These are phyloP conservation scores for Teunomyces gatunensis DNA, from an alignment of 805 yeast genomes.

Conservation along the genomic window DNA sequence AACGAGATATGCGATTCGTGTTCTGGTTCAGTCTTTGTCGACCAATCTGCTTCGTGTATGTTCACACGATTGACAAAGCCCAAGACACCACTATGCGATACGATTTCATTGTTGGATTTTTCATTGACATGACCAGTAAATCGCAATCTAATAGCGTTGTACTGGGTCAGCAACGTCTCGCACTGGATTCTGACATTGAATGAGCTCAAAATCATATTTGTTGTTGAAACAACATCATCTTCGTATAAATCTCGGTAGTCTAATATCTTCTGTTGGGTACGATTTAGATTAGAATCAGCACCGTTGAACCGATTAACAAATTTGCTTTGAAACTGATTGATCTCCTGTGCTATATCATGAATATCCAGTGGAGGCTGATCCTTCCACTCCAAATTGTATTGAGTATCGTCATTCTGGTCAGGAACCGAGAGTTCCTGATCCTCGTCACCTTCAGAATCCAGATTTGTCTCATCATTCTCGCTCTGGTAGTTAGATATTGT, in stretches of 20 bases:
- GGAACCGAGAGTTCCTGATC: background rate
- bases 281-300: constrained; percentile 13
- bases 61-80: constrained; percentile 24
- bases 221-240: constrained; percentile 6
- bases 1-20: background rate
- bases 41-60: background rate
- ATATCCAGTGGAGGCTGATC: constrained; percentile 6
- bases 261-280: constrained; percentile 35
- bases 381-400: constrained; percentile 5
- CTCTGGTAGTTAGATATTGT: constrained; percentile 18
- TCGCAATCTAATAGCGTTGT: constrained; percentile 35
- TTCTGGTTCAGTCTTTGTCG: background rate
- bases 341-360: constrained; percentile 21
- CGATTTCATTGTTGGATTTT: constrained; percentile 7
- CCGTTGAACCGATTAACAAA: constrained; percentile 23
- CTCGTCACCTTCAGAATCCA: background rate
- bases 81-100: constrained; percentile 22
- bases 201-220: constrained; percentile 2
- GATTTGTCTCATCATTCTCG: constrained; percentile 14
- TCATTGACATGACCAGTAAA: constrained; percentile 18
- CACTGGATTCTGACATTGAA: constrained; percentile 33
- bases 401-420: constrained; percentile 1
- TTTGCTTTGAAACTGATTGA: constrained; percentile 29
- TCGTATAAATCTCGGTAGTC: constrained; percentile 30
- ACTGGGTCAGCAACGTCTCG: constrained; percentile 35